A percentile compares a stretch with the other conserved stretches of the same genome.
phyloP scores from a whole-genome alignment of 1,284 basidiomycete genomes.

The Apiotrichum gamsii region DNA sequence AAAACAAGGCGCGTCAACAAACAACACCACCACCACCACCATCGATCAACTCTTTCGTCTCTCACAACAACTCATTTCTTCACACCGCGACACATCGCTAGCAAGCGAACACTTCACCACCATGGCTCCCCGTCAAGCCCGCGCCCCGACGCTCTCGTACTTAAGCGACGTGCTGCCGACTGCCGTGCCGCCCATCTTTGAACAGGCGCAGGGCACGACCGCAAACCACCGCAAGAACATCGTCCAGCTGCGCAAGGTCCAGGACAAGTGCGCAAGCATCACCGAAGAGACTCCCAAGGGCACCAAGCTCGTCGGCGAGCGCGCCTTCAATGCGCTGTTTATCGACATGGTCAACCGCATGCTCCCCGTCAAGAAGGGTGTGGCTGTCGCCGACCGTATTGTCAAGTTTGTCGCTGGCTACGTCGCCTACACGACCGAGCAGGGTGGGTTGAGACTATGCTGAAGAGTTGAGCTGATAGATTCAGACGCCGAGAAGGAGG shows the following conservation, averaged over 20 bases:
- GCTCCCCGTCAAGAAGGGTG: conserved; percentile 77
- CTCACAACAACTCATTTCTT: background rate
- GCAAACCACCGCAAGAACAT: conserved; percentile 91
- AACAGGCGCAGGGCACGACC: conserved; percentile 72
- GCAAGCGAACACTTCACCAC: conserved; percentile 4
- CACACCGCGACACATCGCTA: background rate
- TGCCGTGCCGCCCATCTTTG: conserved; percentile 59
- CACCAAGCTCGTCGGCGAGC: conserved; percentile 71
- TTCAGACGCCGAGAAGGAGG: conserved; percentile 55
- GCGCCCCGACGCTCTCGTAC: conserved; percentile 25
- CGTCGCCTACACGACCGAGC: conserved; percentile 68
- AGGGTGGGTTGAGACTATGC: conserved; percentile 54
- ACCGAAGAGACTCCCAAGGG: conserved; percentile 53
- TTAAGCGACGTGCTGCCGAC: conserved; percentile 38
- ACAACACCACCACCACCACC: background rate
- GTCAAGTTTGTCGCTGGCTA: conserved; percentile 82
- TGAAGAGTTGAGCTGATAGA: conserved; percentile 18
- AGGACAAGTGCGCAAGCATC: conserved; percentile 59
- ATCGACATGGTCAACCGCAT: conserved; percentile 65
- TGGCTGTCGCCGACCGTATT: conserved; percentile 67
- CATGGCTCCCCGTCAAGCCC: conserved; percentile 18
- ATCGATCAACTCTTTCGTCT: background rate
- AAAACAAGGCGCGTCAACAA: conserved; percentile 9
- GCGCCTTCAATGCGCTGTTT: conserved; percentile 68
- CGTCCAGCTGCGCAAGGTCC: conserved; percentile 77